phyloP scores from a whole-genome alignment of 2,329 filamentous ascomycete species.

The Ceratocystis cubensis region DNA sequence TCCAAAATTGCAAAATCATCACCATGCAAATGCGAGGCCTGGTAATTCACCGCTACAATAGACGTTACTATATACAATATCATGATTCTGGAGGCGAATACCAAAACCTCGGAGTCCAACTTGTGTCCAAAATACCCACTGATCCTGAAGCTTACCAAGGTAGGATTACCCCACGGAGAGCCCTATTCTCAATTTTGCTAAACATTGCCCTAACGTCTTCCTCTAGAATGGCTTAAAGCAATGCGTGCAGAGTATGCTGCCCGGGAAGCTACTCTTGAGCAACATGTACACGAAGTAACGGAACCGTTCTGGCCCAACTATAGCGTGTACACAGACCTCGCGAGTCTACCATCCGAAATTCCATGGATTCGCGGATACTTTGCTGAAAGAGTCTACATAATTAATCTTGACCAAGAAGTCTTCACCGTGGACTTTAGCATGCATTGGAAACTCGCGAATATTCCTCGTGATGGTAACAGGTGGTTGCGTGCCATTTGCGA shows the following conservation, averaged over 20 bases:
- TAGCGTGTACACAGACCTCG: neutral
- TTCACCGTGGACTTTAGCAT: slow-evolving; percentile 22
- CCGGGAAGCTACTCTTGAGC: neutral
- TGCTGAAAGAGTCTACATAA: neutral
- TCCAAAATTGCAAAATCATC: neutral
- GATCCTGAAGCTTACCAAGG: neutral
- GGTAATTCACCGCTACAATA: neutral
- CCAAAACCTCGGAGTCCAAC: neutral
- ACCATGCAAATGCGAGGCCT: neutral
- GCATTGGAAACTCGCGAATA: slow-evolving; percentile 23
- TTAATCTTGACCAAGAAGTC: slow-evolving; percentile 22
- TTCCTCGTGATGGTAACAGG: slow-evolving; percentile 20
- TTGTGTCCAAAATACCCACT: neutral
- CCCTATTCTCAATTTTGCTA: neutral
- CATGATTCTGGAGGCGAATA: neutral
- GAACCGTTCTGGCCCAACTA: too few relatives aligned
- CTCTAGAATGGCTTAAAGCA: neutral
- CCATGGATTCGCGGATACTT: neutral
- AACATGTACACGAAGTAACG: too few relatives aligned
- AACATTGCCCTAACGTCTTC: neutral
- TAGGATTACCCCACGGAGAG: neutral
- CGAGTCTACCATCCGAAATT: neutral
- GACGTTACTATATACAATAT: neutral
- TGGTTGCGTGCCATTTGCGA: slow-evolving; percentile 17
- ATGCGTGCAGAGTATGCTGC: neutral